These are phyloP conservation scores for Graphilbum sp. DNA, from an alignment of 2,329 filamentous ascomycete species.

Conservation along the genomic window DNA sequence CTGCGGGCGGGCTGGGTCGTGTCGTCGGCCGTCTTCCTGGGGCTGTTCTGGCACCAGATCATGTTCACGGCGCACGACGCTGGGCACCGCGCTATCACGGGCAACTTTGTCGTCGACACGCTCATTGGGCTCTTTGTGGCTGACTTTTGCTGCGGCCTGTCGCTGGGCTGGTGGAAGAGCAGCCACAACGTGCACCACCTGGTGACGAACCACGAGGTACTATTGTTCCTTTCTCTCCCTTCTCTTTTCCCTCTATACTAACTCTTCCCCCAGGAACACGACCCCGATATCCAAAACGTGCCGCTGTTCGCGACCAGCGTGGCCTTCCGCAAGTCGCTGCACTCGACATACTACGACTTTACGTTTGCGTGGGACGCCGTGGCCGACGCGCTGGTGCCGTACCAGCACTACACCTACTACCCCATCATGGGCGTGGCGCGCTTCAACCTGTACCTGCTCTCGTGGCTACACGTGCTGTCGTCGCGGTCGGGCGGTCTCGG, in stretches of 20 bases:
- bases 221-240: too few relatives aligned
- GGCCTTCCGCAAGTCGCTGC: constrained; percentile 46
- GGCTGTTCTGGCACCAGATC: constrained; percentile 51
- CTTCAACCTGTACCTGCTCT: constrained; percentile 56
- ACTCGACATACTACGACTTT: constrained; percentile 49
- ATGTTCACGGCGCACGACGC: constrained; percentile 54
- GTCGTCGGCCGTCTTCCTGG: constrained; percentile 40
- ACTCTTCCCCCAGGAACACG: constrained; percentile 34
- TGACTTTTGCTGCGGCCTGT: constrained; percentile 49
- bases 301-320: constrained; percentile 53
- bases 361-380: constrained; percentile 45
- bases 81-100: constrained; percentile 45
- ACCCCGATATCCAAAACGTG: constrained; percentile 48
- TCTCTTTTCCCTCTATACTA: too few relatives aligned
- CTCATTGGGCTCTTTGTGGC: constrained; percentile 46
- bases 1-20: constrained; percentile 37
- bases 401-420: constrained; percentile 54
- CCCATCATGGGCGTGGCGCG: constrained; percentile 49
- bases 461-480: constrained; percentile 47
- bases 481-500: constrained; percentile 38
- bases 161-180: constrained; percentile 54
- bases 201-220: constrained; percentile 43
- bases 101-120: constrained; percentile 39
- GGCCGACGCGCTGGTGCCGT: constrained; percentile 41
- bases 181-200: constrained; percentile 55